These are phyloP conservation scores for Bipolaris zeicola DNA, from an alignment of 2,329 filamentous ascomycete genomes.

Conservation along the genomic window DNA sequence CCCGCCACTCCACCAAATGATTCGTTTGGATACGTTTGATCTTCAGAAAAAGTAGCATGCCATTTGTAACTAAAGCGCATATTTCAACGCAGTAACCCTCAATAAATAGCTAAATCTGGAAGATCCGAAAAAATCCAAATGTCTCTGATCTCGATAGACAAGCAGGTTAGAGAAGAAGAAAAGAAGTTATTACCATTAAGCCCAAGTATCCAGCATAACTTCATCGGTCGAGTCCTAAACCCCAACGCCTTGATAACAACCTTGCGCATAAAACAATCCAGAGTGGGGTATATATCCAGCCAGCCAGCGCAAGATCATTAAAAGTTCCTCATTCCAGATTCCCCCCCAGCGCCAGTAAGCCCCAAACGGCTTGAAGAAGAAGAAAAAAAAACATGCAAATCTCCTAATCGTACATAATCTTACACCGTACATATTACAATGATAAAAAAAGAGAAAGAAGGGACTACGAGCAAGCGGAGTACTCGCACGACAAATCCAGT, in stretches of 20 bases:
- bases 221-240: background rate
- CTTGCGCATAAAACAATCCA: background rate
- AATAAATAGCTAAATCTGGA: no score
- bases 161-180: background rate
- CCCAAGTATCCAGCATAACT: background rate
- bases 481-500: background rate
- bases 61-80: no score
- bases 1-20: background rate
- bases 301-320: constrained; percentile 7
- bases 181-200: constrained; percentile 9
- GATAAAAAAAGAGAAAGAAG: background rate
- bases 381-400: background rate
- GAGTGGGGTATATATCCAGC: constrained; percentile 17
- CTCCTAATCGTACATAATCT: constrained; percentile 5
- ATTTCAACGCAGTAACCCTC: no score
- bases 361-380: background rate
- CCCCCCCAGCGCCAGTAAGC: background rate
- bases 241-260: background rate
- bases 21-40: background rate
- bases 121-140: no score
- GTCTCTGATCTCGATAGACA: background rate
- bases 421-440: background rate
- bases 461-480: background rate
- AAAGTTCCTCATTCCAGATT: background rate
- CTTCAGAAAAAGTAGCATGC: background rate